Evolutionary conservation across 257 asterid genomes (phyloP), one percentile per base, ranked within the genome.

Genomic region (Ophiorrhiza pumila): DNA sequence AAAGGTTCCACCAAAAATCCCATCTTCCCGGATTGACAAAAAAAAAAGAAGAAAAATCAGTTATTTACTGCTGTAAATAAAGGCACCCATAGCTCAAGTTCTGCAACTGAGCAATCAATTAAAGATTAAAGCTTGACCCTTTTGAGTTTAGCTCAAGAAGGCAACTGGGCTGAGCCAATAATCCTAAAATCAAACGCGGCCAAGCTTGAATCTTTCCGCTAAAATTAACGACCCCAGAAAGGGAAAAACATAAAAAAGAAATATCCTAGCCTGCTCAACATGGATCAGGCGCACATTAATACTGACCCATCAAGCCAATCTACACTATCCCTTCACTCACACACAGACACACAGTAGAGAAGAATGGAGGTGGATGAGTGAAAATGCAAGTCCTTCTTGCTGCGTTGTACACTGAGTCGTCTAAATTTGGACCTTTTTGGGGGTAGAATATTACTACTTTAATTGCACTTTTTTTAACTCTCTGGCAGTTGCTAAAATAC

Each of bases 401-500:
- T 32, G 65, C 58, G 64, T 20, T 66, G 79, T 46, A 35, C 39
- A 34, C 65, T 69, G 68, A n/a, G 79, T 57, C 39, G 74, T 69
- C 73, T 17, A 47, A 49, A 58, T 8, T 43, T 32, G 4, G 53
- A 47, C 71, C 47, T 68, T 76, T 71, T 70, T 39, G 7, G 77
- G 74, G 32, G 32, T 27, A 49, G 42, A 50, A 71, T 63, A 65
- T 57, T 46, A 72, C 34, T 83, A 83, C 64, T 79, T 76, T 86
- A 74, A 69, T 77, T 68, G 82, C 82, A 77, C 85, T 81, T 68
- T 83, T 74, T 65, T 58, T 39, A 39, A 31, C 49, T 8, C 74
- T n/a, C 76, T 71, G 84, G 79, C 37, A 65, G 41, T 43, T 8
- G 80, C 87, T 79, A 79, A 70, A 69, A 65, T 78, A 74, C 75